These are phyloP conservation scores for Schizothecium vesticola DNA, from an alignment of 495 filamentous ascomycete species.

Conservation along the genomic window DNA sequence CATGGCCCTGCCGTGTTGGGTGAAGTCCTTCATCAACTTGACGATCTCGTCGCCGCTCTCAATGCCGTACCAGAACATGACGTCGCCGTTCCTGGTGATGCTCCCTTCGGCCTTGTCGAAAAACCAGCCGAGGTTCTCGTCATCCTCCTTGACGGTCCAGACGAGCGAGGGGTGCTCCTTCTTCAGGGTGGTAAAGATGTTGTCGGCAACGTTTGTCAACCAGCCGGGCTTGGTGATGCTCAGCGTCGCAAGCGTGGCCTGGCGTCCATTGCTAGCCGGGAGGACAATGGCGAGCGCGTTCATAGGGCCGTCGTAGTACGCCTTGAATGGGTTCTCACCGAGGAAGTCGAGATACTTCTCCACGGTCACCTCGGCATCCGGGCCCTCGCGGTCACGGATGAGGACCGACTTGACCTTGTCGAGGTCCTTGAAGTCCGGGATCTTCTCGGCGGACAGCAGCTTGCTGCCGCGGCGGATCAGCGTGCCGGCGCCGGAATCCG, in stretches of 20 bases:
- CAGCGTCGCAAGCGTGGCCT: constrained; percentile 83
- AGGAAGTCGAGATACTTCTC: constrained; percentile 81
- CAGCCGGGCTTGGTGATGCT: constrained; percentile 94
- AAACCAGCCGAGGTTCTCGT: constrained; percentile 98
- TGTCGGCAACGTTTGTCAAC: constrained; percentile 95
- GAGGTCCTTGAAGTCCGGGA: constrained; percentile 76
- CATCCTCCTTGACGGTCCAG: constrained; percentile 95
- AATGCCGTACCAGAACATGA: constrained; percentile 96
- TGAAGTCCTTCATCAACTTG: constrained; percentile 83
- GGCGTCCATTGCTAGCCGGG: constrained; percentile 51
- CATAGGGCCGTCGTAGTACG: constrained; percentile 95
- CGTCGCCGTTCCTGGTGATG: constrained; percentile 74
- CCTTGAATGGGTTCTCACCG: constrained; percentile 73
- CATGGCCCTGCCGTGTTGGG: constrained; percentile 75
- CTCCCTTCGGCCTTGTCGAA: constrained; percentile 96
- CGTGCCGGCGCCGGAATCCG: constrained; percentile 91
- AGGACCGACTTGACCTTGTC: constrained; percentile 74
- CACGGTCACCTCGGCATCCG: constrained; percentile 77
- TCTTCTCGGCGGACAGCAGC: constrained; percentile 64
- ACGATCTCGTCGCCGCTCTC: constrained; percentile 80
- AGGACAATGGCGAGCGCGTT: constrained; percentile 92
- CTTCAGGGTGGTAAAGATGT: constrained; percentile 88
- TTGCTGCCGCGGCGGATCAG: constrained; percentile 92
- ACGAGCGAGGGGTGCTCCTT: constrained; percentile 87
- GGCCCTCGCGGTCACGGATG: constrained; percentile 76